Evolutionary conservation across 495 filamentous ascomycete genomes (phyloP).

Genomic region (Tuber umbilicatum): DNA sequence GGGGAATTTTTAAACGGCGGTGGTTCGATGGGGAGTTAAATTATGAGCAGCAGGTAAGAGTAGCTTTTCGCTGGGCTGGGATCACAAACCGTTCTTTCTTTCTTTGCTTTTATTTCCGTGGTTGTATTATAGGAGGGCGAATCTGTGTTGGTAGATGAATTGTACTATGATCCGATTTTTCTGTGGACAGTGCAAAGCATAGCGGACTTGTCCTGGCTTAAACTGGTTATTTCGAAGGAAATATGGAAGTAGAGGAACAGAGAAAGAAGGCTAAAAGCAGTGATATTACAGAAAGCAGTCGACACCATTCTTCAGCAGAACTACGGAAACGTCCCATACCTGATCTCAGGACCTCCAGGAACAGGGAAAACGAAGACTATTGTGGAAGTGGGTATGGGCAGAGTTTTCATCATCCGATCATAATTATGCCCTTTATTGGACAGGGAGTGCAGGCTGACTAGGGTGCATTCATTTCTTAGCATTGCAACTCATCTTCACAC

Average conservation of each 20-base stretch:
- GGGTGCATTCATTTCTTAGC: conserved; percentile 26
- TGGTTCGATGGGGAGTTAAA: conserved; percentile 49
- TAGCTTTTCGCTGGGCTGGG: conserved; percentile 24
- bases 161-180: conserved; percentile 28
- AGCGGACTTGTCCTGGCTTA: neutral
- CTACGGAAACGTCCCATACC: conserved; percentile 50
- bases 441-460: conserved; percentile 27
- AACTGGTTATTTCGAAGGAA: neutral
- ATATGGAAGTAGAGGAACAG: neutral
- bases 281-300: conserved; percentile 44
- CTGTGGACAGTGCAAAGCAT: conserved; percentile 6
- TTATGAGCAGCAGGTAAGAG: conserved; percentile 48
- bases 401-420: conserved; percentile 35
- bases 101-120: neutral
- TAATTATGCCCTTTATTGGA: conserved; percentile 31
- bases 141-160: conserved; percentile 33
- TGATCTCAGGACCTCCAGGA: conserved; percentile 53
- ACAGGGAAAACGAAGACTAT: conserved; percentile 55
- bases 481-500: conserved; percentile 40
- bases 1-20: conserved; percentile 34
- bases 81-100: conserved; percentile 1
- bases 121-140: conserved; percentile 34
- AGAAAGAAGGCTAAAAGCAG: conserved; percentile 20
- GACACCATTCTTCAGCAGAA: conserved; percentile 46
- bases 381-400: conserved; percentile 46